A percentile compares a stretch with the other conserved stretches of the same genome.
Conservation (phyloP, 306 rosid genomes). For the Chamaecrista fasciculata region DNA sequence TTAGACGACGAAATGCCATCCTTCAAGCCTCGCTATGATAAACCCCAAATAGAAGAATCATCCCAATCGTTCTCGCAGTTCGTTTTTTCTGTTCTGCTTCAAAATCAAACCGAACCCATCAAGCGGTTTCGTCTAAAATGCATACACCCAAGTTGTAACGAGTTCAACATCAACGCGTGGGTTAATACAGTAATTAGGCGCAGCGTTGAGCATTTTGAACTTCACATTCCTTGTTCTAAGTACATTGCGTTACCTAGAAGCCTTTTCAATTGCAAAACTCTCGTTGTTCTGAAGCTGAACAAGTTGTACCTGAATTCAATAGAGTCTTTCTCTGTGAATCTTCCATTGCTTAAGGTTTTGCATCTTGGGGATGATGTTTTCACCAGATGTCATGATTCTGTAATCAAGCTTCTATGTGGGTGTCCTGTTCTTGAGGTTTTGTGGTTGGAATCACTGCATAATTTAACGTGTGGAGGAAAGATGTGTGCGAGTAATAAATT, state of each 20-base stretch:
- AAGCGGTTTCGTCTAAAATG: conserved; percentile 24
- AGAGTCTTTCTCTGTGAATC: not conserved
- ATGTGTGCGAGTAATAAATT: conserved; percentile 6
- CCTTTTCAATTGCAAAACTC: conserved; percentile 24
- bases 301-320: conserved; percentile 23
- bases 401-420: conserved; percentile 25
- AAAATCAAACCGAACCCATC: conserved; percentile 1
- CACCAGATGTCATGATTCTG: conserved; percentile 26
- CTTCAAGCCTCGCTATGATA: not conserved
- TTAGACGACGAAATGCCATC: conserved; percentile 22
- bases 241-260: conserved; percentile 23
- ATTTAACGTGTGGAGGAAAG: conserved; percentile 3
- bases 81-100: conserved; percentile 16
- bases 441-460: conserved; percentile 18
- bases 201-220: conserved; percentile 10
- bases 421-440: conserved; percentile 28
- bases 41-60: not conserved
- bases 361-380: conserved; percentile 33
- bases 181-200: not conserved
- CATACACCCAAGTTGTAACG: not conserved
- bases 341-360: conserved; percentile 26
- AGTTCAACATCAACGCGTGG: conserved; percentile 16
- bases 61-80: not conserved
- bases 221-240: conserved; percentile 15
- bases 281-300: conserved; percentile 12